These are phyloP conservation scores for Glonium stellatum DNA, from an alignment of 495 filamentous ascomycete genomes.

Conservation along the genomic window DNA sequence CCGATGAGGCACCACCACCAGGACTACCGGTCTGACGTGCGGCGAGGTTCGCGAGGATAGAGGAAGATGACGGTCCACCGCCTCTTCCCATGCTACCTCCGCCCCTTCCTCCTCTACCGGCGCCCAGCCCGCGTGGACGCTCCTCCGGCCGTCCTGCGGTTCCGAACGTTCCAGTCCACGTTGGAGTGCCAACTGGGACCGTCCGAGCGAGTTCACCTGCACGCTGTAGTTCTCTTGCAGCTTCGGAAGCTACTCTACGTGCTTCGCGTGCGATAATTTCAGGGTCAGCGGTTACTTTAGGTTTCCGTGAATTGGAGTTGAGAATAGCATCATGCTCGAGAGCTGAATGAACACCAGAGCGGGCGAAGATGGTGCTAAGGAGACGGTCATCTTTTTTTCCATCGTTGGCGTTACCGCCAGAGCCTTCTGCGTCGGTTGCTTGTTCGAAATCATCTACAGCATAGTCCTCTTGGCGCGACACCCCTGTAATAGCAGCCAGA, in stretches of 20 bases:
- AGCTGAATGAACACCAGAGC: slow-evolving; percentile 73
- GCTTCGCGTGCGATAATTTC: slow-evolving; percentile 76
- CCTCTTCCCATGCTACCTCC: slow-evolving; percentile 19
- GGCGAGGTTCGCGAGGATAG: slow-evolving; percentile 32
- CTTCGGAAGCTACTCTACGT: slow-evolving; percentile 66
- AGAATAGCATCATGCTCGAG: slow-evolving; percentile 87
- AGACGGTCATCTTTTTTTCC: slow-evolving; percentile 54
- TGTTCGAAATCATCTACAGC: slow-evolving; percentile 8
- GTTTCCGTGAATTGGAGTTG: slow-evolving; percentile 46
- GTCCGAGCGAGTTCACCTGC: slow-evolving; percentile 63
- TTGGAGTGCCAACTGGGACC: slow-evolving; percentile 75
- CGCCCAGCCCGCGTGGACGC: slow-evolving; percentile 32
- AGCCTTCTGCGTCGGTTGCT: slow-evolving; percentile 3
- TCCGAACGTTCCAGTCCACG: slow-evolving; percentile 86
- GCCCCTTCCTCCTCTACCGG: slow-evolving; percentile 6
- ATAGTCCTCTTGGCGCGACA: slow-evolving; percentile 53
- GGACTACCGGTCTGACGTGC: slow-evolving; percentile 18
- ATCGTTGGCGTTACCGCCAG: slow-evolving; percentile 7
- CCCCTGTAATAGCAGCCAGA: slow-evolving; percentile 46
- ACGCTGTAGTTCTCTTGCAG: slow-evolving; percentile 63
- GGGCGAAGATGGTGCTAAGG: slow-evolving; percentile 80
- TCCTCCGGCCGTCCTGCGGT: slow-evolving; percentile 54
- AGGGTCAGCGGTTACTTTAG: slow-evolving; percentile 57
- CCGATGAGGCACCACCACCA: slow-evolving; percentile 2
- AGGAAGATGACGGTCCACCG: slow-evolving; percentile 28